Percentiles rank a stretch among this genome's conserved stretches.
These are phyloP conservation scores for Tetraselmis striata DNA, from an alignment of 139 green algal genomes.

Conservation along the genomic window DNA sequence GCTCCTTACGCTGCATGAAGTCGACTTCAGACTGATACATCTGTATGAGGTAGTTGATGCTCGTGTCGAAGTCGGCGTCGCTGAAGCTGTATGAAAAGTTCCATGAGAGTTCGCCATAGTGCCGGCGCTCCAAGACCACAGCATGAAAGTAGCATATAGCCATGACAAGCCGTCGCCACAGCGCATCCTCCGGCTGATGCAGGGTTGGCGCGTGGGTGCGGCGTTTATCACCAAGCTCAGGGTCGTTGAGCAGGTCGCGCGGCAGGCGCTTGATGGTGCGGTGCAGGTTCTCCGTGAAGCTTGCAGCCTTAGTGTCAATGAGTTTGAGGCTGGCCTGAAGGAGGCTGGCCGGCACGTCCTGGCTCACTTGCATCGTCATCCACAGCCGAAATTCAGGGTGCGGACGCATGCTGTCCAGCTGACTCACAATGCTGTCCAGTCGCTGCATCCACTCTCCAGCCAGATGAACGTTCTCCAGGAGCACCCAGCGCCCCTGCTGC, in stretches of 20 bases:
- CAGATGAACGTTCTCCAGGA: neutral
- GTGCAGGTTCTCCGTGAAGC: neutral
- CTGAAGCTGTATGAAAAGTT: neutral
- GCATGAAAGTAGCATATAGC: neutral
- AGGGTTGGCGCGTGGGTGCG: neutral
- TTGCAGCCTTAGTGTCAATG: neutral
- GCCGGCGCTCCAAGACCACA: neutral
- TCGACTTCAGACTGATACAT: no score
- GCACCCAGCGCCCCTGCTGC: constrained; percentile 11
- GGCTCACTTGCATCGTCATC: neutral
- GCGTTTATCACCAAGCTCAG: neutral
- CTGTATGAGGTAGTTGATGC: neutral
- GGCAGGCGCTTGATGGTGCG: neutral
- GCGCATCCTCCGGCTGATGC: neutral
- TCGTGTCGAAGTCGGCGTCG: neutral
- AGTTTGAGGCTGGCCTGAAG: neutral
- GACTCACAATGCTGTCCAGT: constrained; percentile 20
- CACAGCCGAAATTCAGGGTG: neutral
- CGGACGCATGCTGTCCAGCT: constrained; percentile 26
- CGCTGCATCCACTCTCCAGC: neutral
- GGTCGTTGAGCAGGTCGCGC: neutral
- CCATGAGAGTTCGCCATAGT: neutral
- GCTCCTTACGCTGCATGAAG: neutral
- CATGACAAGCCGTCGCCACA: neutral
- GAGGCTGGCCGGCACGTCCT: neutral